Base-by-base conservation (phyloP, 306 rosid genomes). In the Prunus fruticosa region DNA sequence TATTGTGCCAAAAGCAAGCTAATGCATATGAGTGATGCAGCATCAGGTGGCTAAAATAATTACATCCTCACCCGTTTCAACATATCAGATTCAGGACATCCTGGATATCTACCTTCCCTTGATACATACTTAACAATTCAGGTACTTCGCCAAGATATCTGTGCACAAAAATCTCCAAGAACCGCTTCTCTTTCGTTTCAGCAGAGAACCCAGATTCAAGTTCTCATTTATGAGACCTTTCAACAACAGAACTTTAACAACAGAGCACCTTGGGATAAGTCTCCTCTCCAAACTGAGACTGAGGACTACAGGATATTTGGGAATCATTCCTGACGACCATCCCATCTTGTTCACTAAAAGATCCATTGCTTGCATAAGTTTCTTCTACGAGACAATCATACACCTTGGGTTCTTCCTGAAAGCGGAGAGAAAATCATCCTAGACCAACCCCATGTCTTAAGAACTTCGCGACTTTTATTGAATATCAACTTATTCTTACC, bases 381-480 rank as follows among this genome's bases (percentile, higher is more conserved):
- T 87, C 18, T 77, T 70, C 46, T 49, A 61, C 1, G 88, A 85
- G 2, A 15, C 8, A 25, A 45, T 3, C 84, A 88, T 78, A 73
- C 78, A 80, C 3, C 50, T 4, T 0, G 96, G 93, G 2, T 28
- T 38, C 82, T 3, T 82, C 61, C 28, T 22, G 72, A 87, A 91
- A 8, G 86, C 88, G 11, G 27, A 11, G 8, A 34, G 54, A 19
- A 77, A 25, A 1, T 73, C 76, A 11, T 84, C 89, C 22, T 88
- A 4, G 84, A 63, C 83, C 82, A 91, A 16, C 93, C 96, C 91
- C 90, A 91, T 12, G 18, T 87, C 84, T 69, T 85, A 47, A 9
- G 88, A 28, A 38, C 46, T 9, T 68, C 65, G 19, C 84, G 67
- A 70, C 81, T 88, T 5, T 61, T 66, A 13, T 63, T 70, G 90